Percentiles rank a stretch among this genome's conserved stretches.
Conservation (phyloP, 345 rosid genomes). For the Mercurialis annua region DNA sequence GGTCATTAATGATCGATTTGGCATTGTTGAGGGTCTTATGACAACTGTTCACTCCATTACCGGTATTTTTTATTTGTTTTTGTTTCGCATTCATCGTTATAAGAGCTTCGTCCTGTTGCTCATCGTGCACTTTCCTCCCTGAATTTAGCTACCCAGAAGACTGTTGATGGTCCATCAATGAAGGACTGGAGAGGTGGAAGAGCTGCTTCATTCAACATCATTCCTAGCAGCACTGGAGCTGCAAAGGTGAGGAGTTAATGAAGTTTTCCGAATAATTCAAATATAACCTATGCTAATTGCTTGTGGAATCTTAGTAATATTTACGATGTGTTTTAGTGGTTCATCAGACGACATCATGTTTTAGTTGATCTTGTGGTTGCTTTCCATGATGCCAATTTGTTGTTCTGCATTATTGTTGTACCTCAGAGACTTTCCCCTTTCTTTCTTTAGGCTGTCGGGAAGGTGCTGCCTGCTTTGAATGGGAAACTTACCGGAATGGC, state of each 20-base stretch:
- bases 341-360: neutral
- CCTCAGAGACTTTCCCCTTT: neutral
- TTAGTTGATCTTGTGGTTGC: neutral
- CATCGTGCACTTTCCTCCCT: neutral
- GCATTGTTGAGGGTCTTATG: constrained; percentile 33
- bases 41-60: constrained; percentile 32
- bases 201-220: constrained; percentile 34
- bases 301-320: neutral
- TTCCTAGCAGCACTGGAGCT: constrained; percentile 39
- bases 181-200: constrained; percentile 38
- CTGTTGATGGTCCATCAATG: constrained; percentile 33
- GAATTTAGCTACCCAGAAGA: constrained; percentile 30
- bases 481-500: constrained; percentile 34
- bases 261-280: neutral
- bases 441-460: constrained; percentile 29
- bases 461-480: constrained; percentile 29
- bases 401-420: neutral
- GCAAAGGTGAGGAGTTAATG: constrained; percentile 23
- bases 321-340: neutral
- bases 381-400: neutral
- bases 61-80: constrained; percentile 12
- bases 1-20: constrained; percentile 30
- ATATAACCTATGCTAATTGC: neutral
- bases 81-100: too few species aligned
- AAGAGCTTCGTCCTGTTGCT: neutral